These are phyloP conservation scores for Fagus sylvatica DNA, from an alignment of 306 rosid genomes.

Conservation along the genomic window DNA sequence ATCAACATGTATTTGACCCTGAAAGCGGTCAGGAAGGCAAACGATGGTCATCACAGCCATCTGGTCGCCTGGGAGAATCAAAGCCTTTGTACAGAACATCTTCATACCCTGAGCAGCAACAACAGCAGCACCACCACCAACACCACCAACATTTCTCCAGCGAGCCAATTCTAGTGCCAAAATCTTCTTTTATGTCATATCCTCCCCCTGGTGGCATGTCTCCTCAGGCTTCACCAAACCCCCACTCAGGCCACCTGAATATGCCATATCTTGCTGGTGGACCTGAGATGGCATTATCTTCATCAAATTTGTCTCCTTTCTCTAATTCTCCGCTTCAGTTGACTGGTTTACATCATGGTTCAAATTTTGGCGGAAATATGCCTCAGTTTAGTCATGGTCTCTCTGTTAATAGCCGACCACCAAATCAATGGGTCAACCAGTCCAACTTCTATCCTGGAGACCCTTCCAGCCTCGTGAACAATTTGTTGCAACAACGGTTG, in stretches of 20 bases:
- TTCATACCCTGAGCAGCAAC: slow-evolving; percentile 89
- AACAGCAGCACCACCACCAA: slow-evolving; percentile 53
- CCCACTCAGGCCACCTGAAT: slow-evolving; percentile 47
- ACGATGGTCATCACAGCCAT: slow-evolving; percentile 69
- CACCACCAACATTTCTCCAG: slow-evolving; percentile 59
- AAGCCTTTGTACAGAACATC: slow-evolving; percentile 75
- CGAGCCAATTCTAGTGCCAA: slow-evolving; percentile 66
- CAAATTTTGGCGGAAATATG: slow-evolving; percentile 57
- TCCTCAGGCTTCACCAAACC: slow-evolving; percentile 60
- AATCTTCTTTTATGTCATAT: slow-evolving; percentile 54
- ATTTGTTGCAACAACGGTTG: slow-evolving; percentile 56
- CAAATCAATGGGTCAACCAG: slow-evolving; percentile 58
- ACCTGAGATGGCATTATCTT: slow-evolving; percentile 47
- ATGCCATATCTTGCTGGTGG: slow-evolving; percentile 55
- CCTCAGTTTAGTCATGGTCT: slow-evolving; percentile 44
- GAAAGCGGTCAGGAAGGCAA: slow-evolving; percentile 55
- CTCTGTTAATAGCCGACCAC: slow-evolving; percentile 42
- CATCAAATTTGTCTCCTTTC: slow-evolving; percentile 47
- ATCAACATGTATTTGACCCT: slow-evolving; percentile 42
- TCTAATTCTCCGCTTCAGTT: slow-evolving; percentile 51
- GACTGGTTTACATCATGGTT: slow-evolving; percentile 49
- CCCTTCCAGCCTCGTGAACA: slow-evolving; percentile 41
- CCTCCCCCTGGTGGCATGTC: slow-evolving; percentile 52
- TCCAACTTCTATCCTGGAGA: slow-evolving; percentile 54
- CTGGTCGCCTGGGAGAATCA: slow-evolving; percentile 50